Evolutionary conservation across 495 filamentous ascomycete genomes (phyloP), one percentile per base, ranked within the genome.

Genomic region (Platismatia glauca): DNA sequence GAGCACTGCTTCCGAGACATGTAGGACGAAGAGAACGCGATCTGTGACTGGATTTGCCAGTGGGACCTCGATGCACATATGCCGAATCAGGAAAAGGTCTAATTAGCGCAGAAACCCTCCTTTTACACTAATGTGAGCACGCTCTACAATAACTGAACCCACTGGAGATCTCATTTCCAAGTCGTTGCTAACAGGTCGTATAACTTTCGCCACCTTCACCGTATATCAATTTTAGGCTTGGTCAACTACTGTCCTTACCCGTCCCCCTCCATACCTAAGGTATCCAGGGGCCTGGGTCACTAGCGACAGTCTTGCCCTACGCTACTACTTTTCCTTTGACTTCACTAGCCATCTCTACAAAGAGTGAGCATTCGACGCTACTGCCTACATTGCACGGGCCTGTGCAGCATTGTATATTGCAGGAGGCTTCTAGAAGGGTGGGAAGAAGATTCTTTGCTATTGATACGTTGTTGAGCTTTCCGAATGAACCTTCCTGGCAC

Each of bases 11-110:
- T 41, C 44, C 64, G 66, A 61, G 39, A 68, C 66, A 58, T 52
- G 44, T 34, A 29, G 64, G 41, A 70, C 64, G 66, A 66, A 70
- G 67, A 64, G 63, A 57, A 35, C 60, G 39, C 62, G 60, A 60
- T 57, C 53, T 5, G 20, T 59, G 37, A 22, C 27, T 55, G 52
- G 50, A 39, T 29, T 44, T 46, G n/a, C 27, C 38, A 35, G 56
- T 50, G 58, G 65, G 46, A 68, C 59, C 35, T 70, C 61, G 68
- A 70, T 65, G 68, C 66, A 65, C 61, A 53, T 64, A 55, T 70
- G 64, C 66, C 66, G 61, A 57, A 70, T 57, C 34, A 34, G 48
- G 39, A 33, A 41, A 59, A 61, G 50, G 41, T 35, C 56, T 53
- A 31, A 63, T 34, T 31, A 27, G 46, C 38, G 43, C 9, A 20